Conservation (phyloP, 139 green algal genomes). For the Volvox reticuliferus region DNA sequence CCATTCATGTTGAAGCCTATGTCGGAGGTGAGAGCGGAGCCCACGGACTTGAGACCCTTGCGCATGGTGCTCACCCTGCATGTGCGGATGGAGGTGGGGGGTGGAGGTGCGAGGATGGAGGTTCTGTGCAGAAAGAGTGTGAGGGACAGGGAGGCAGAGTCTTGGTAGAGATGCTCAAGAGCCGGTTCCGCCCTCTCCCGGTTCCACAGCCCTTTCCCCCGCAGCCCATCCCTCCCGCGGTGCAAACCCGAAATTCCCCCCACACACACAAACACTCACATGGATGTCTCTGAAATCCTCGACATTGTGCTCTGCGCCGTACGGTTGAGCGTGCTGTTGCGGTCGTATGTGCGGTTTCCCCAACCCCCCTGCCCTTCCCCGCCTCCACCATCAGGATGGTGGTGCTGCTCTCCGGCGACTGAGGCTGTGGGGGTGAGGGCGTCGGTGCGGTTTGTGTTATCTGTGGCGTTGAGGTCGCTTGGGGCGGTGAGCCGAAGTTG, state of each 20-base stretch:
- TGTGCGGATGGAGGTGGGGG: neutral
- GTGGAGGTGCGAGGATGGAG: neutral
- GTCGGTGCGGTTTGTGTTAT: neutral
- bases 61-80: constrained; percentile 45
- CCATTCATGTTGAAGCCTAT: constrained; percentile 49
- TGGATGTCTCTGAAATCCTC: constrained; percentile 32
- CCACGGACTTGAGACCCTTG: constrained; percentile 27
- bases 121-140: neutral
- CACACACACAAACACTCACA: neutral
- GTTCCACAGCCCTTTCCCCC: no score
- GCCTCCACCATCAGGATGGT: neutral
- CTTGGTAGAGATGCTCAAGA: no score
- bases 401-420: neutral
- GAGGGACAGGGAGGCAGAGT: neutral
- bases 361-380: neutral
- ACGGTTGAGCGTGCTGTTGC: constrained; percentile 27
- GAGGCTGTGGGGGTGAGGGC: neutral
- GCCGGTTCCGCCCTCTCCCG: no score
- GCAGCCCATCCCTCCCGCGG: no score
- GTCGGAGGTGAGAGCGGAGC: constrained; percentile 24
- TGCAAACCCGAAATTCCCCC: no score
- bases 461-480: constrained; percentile 12
- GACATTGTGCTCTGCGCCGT: constrained; percentile 1
- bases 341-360: neutral
- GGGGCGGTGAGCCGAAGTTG: neutral